Base-by-base conservation (phyloP, 257 asterid genomes). In the Parsonsia alboflavescens region DNA sequence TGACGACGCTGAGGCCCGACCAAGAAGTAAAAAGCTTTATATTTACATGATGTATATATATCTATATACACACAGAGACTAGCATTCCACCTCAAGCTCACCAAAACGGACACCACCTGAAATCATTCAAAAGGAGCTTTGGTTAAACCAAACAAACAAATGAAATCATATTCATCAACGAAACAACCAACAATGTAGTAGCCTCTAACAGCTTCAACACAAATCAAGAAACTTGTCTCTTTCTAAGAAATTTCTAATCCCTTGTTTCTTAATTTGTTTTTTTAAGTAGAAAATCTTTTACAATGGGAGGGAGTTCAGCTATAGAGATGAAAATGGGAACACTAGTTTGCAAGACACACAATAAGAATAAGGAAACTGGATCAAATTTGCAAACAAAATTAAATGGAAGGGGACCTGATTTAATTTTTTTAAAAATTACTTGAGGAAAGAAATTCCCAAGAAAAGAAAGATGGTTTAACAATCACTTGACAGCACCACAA, bases 51-150 rank as follows among this genome's bases (percentile, higher is more conserved):
- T 50, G 72, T 82, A 33, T 33, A 33, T 50, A 75, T 82, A 44
- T 50, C 69, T 82, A 33, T 33, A 33, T 50, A 75, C 80, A 45
- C 48, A 76, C 79, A 83, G 30, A 49, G 24, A 62, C 19, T 11
- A 42, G 28, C n/a, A 58, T 30, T 49, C 66, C 17, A 6, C 54
- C 73, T 68, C 44, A 73, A 17, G 9, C 70, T 84, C 75, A 95
- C 99, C 99, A 95, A 89, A 95, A 95, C 10, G 99, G 99, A 86
- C 99, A 95, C 99, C 99, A 95, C 91, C 99, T 92, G 96, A 71
- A 80, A 87, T 74, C 78, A 54, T 15, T 59, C 26, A 53, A 8
- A 41, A 42, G 45, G 68, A 21, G 58, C 57, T 42, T 7, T 11
- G 28, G 67, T 82, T 70, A 71, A 75, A 64, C 57, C 7, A 68